These are phyloP conservation scores for Piper betle DNA, from an alignment of 164 flowering plant species.

Conservation along the genomic window DNA sequence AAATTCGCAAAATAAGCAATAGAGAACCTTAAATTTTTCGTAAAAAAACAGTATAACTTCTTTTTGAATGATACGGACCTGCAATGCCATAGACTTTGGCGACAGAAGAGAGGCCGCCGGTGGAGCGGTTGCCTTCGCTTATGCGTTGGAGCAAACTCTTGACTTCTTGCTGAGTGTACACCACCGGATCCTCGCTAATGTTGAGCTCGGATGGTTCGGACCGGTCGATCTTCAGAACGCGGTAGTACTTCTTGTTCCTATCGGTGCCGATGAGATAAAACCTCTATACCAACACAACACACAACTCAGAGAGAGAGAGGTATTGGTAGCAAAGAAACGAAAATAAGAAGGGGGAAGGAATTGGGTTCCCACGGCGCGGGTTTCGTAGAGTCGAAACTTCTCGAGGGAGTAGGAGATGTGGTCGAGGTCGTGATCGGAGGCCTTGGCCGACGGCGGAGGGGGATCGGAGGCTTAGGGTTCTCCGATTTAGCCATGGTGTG, in stretches of 20 bases:
- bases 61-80: constrained; percentile 24
- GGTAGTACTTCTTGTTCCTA: constrained; percentile 56
- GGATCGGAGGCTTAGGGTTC: constrained; percentile 13
- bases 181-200: constrained; percentile 93
- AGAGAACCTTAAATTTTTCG: background rate
- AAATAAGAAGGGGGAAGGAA: too few relatives aligned
- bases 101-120: constrained; percentile 71
- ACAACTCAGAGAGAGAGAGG: background rate
- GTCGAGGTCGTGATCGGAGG: constrained; percentile 41
- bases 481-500: constrained; percentile 39
- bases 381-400: constrained; percentile 86
- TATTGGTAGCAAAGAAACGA: too few relatives aligned
- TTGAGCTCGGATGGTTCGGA: constrained; percentile 87
- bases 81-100: constrained; percentile 86
- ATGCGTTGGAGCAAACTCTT: constrained; percentile 82
- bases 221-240: constrained; percentile 89
- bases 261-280: constrained; percentile 90
- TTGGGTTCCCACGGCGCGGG: constrained; percentile 46
- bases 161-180: constrained; percentile 82
- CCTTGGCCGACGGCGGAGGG: constrained; percentile 17
- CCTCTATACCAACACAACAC: constrained; percentile 32
- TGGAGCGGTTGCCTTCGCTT: constrained; percentile 83
- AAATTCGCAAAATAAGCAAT: background rate
- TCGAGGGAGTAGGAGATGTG: constrained; percentile 66
- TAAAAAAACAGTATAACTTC: background rate